Evolutionary conservation across 2,329 filamentous ascomycete species (phyloP), one percentile per base, ranked within the genome.

Genomic region (Clonostachys solani): DNA sequence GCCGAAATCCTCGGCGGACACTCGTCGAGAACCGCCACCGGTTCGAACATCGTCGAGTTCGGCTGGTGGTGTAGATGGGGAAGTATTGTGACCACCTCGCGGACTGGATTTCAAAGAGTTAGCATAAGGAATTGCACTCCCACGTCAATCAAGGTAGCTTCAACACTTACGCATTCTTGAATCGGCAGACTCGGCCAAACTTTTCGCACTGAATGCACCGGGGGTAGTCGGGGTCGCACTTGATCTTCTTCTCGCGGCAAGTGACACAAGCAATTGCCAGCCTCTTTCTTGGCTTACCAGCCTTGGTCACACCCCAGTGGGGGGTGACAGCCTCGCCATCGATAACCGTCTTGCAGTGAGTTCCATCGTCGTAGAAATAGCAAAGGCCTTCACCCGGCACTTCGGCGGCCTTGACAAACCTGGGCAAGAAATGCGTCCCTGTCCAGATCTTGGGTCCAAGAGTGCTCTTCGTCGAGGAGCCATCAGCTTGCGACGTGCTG

Each of bases 161-260:
- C 4, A 29, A 29, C 9, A 84, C 86, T 81, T 72, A 92, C 87
- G 88, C 88, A 68, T 87, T 89, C 68, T 89, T 88, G 60, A 90
- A 91, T 66, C 86, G 86, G 78, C 92, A 96, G 16, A 86, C 75
- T 43, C 89, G 80, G 47, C 91, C 89, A 60, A 92, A 92, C 69
- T 95, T 96, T 62, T 94, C 87, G 64, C 92, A 96, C 67, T 96
- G 91, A 46, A 92, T 81, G 58, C 92, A 96, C 56, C 89, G 90
- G 37, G 88, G 88, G 54, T 83, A 86, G 56, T 92, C 90, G 2
- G 91, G 92, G 54, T 96, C 90, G 60, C 92, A 96, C 66, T 95
- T 96, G 71, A 96, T 95, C 75, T 96, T 96, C 81, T 96, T 96
- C 69, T 96, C 91, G 44, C 92, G 82, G 64, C 92, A 96, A 12